Percentiles rank a stretch among this genome's conserved stretches.
These are phyloP conservation scores for Ambrosiella beaveri DNA, from an alignment of 2,329 filamentous ascomycete genomes.

Conservation along the genomic window DNA sequence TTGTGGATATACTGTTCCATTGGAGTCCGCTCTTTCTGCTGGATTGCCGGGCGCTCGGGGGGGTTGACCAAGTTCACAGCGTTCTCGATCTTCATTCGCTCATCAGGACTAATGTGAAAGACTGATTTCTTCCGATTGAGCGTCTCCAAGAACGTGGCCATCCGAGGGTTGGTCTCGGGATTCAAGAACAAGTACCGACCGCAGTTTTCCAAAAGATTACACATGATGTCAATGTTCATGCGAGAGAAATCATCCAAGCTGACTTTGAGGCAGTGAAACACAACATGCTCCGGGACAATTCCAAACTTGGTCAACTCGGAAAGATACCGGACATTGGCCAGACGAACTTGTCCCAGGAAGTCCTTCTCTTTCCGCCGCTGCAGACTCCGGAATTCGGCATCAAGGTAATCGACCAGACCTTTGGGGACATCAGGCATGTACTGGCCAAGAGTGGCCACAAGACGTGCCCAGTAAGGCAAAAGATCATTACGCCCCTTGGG, in stretches of 20 bases:
- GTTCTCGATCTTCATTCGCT: slow-evolving; percentile 96
- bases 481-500: slow-evolving; percentile 88
- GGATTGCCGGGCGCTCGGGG: slow-evolving; percentile 78
- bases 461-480: slow-evolving; percentile 75
- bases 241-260: slow-evolving; percentile 93
- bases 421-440: slow-evolving; percentile 93
- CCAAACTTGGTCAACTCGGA: slow-evolving; percentile 96
- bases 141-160: slow-evolving; percentile 87
- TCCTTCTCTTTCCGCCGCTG: slow-evolving; percentile 96
- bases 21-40: slow-evolving; percentile 89
- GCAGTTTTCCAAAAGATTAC: slow-evolving; percentile 89
- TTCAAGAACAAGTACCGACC: slow-evolving; percentile 86
- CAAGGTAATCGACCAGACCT: slow-evolving; percentile 76
- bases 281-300: slow-evolving; percentile 92
- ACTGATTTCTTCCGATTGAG: slow-evolving; percentile 90
- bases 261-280: slow-evolving; percentile 96
- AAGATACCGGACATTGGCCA: slow-evolving; percentile 92
- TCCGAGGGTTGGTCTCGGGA: slow-evolving; percentile 78
- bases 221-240: slow-evolving; percentile 98
- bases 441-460: slow-evolving; percentile 81
- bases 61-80: slow-evolving; percentile 96
- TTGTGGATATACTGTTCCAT: slow-evolving; percentile 87
- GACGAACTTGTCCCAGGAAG: slow-evolving; percentile 81
- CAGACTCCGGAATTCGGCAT: slow-evolving; percentile 90
- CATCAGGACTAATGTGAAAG: slow-evolving; percentile 85